Conservation (phyloP, 805 yeast species). For the Metschnikowia lachancei region DNA sequence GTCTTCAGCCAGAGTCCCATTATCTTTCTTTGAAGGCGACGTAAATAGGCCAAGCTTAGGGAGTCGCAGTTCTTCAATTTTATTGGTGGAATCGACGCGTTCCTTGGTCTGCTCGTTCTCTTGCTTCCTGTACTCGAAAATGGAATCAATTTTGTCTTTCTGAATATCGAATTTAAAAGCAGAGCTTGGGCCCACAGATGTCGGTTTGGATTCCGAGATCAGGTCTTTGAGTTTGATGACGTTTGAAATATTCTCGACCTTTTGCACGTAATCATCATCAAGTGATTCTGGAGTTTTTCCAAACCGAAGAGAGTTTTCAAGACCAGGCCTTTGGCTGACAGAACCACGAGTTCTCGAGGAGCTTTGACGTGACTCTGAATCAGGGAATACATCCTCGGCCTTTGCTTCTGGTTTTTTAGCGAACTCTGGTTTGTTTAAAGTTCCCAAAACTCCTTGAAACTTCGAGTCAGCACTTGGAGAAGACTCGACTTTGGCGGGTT, state of each 20-base stretch:
- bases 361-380: conserved; percentile 7
- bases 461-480: conserved; percentile 7
- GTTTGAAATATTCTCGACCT: conserved; percentile 26
- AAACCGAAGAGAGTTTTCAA: conserved; percentile 13
- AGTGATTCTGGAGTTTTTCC: conserved; percentile 19
- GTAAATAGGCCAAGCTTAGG: neutral
- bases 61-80: neutral
- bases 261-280: conserved; percentile 29
- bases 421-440: conserved; percentile 33
- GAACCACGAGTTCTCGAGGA: conserved; percentile 4
- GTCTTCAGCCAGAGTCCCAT: neutral
- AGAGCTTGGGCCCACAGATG: conserved; percentile 29
- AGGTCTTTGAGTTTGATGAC: conserved; percentile 32
- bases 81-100: neutral
- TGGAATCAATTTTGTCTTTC: conserved; percentile 26
- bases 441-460: conserved; percentile 36
- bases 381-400: conserved; percentile 3
- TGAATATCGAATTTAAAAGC: conserved; percentile 39
- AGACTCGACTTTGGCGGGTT: conserved; percentile 14
- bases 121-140: conserved; percentile 14
- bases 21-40: neutral
- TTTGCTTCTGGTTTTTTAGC: neutral
- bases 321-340: conserved; percentile 12
- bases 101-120: neutral
- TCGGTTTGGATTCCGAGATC: conserved; percentile 1